Evolutionary conservation across 495 filamentous ascomycete species (phyloP).

Genomic region (Glutinoglossum americanum): DNA sequence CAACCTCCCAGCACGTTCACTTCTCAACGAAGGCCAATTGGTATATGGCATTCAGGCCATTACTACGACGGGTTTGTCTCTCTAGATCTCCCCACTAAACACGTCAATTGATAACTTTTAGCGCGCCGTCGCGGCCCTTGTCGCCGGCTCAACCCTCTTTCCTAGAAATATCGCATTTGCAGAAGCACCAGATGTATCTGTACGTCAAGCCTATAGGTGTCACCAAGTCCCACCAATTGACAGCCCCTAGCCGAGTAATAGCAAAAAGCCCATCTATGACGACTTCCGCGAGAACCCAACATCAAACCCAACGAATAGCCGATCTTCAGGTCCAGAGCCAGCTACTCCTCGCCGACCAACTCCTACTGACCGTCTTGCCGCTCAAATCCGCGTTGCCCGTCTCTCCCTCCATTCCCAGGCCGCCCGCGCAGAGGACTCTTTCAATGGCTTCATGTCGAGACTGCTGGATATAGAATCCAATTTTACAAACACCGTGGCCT

Average conservation of each 20-base stretch:
- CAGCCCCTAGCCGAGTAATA: slow-evolving; percentile 13
- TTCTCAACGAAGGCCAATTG: slow-evolving; percentile 15
- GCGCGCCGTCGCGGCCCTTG: slow-evolving; percentile 32
- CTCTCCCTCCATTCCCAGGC: slow-evolving; percentile 59
- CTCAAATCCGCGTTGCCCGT: slow-evolving; percentile 60
- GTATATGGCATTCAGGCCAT: slow-evolving; percentile 25
- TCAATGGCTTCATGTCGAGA: slow-evolving; percentile 54
- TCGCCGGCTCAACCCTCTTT: slow-evolving; percentile 30
- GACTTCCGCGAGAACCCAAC: slow-evolving; percentile 24
- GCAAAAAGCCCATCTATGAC: slow-evolving; percentile 80
- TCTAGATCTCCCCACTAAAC: not conserved
- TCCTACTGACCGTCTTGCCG: slow-evolving; percentile 75
- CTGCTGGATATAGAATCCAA: slow-evolving; percentile 61
- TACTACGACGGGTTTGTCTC: slow-evolving; percentile 23
- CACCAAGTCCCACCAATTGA: not conserved
- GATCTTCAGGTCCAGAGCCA: slow-evolving; percentile 9
- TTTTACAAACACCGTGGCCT: slow-evolving; percentile 69
- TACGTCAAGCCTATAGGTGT: not conserved
- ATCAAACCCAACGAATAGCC: slow-evolving; percentile 6
- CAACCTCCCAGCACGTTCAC: slow-evolving; percentile 2
- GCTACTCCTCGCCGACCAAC: slow-evolving; percentile 35
- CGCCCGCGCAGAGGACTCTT: slow-evolving; percentile 44
- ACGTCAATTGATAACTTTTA: slow-evolving; percentile 14
- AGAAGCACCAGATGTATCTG: slow-evolving; percentile 24
- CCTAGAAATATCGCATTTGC: slow-evolving; percentile 32